phyloP scores from a whole-genome alignment of 192 early-diverging fungal species.

The Coemansia erecta region DNA sequence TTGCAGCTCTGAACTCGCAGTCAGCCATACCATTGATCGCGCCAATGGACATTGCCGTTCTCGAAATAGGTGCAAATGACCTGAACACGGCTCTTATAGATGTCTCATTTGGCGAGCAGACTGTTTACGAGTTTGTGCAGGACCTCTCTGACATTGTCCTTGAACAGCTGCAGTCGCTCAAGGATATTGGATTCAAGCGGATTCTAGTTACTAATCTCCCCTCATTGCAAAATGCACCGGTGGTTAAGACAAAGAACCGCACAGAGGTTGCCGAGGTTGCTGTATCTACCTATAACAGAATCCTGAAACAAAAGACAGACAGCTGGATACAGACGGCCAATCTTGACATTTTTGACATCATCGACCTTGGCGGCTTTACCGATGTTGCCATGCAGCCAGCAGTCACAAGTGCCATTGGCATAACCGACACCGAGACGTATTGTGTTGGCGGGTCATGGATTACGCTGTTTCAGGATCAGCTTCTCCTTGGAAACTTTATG shows the following conservation, averaged over 20 bases:
- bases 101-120: conserved; percentile 4
- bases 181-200: conserved; percentile 19
- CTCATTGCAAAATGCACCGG: conserved; percentile 27
- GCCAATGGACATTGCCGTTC: conserved; percentile 20
- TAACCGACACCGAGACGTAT: conserved; percentile 19
- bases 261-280: conserved; percentile 7
- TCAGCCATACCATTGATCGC: not conserved
- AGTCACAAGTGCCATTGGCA: conserved; percentile 10
- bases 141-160: conserved; percentile 23
- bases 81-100: conserved; percentile 21
- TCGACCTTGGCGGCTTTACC: conserved; percentile 24
- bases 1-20: conserved; percentile 2
- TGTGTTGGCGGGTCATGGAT: conserved; percentile 33
- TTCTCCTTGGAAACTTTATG: conserved; percentile 8
- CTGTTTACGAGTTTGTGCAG: conserved; percentile 25
- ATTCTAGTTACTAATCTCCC: conserved; percentile 35
- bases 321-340: conserved; percentile 11
- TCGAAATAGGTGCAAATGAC: conserved; percentile 41
- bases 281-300: conserved; percentile 24
- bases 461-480: conserved; percentile 26
- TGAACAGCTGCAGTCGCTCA: conserved; percentile 21
- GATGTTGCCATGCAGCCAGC: conserved; percentile 9
- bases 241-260: conserved; percentile 19
- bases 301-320: conserved; percentile 14
- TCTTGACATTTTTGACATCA: conserved; percentile 17